Percentiles rank a stretch among this genome's conserved stretches.
phyloP scores from a whole-genome alignment of 2,329 filamentous ascomycete genomes.

The Talaromyces piceae region DNA sequence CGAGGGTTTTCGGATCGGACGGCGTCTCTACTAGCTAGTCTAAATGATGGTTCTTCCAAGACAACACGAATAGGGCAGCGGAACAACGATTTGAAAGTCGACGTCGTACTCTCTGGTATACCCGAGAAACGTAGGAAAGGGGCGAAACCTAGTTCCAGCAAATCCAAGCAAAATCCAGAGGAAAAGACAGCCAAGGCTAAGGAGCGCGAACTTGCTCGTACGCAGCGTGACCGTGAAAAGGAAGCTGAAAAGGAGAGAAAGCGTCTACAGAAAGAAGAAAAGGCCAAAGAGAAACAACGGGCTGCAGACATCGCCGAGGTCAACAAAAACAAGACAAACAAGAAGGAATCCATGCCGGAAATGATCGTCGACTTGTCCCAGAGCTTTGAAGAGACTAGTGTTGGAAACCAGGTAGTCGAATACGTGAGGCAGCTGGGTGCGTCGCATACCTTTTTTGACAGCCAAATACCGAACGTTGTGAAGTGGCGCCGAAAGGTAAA shows the following conservation, averaged over 20 bases:
- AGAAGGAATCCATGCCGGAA: conserved; percentile 64
- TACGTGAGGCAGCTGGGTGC: conserved; percentile 37
- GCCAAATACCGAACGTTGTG: conserved; percentile 45
- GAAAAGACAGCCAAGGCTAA: conserved; percentile 42
- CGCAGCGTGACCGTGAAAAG: conserved; percentile 48
- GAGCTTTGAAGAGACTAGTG: conserved; percentile 43
- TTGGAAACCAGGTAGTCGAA: conserved; percentile 38
- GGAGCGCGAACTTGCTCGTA: conserved; percentile 44
- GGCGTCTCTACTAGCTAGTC: conserved; percentile 30
- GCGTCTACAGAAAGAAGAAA: conserved; percentile 45
- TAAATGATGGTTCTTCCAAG: conserved; percentile 14
- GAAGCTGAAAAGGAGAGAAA: conserved; percentile 49
- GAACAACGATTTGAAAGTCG: conserved; percentile 4
- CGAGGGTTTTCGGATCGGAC: conserved; percentile 33
- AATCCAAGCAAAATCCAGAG: conserved; percentile 38
- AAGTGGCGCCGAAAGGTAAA: conserved; percentile 63
- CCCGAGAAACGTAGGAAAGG: conserved; percentile 32
- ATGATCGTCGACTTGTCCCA: conserved; percentile 68
- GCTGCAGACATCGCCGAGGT: conserved; percentile 62
- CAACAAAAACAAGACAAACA: conserved; percentile 66
- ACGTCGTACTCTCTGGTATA: conserved; percentile 25
- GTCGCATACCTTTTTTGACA: conserved; percentile 32
- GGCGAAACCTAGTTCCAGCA: conserved; percentile 22
- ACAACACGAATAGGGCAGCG: neutral
- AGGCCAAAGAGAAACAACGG: conserved; percentile 54